Base-by-base conservation (phyloP, 768 basidiomycete species). In the Boletus tylopilopsis region DNA sequence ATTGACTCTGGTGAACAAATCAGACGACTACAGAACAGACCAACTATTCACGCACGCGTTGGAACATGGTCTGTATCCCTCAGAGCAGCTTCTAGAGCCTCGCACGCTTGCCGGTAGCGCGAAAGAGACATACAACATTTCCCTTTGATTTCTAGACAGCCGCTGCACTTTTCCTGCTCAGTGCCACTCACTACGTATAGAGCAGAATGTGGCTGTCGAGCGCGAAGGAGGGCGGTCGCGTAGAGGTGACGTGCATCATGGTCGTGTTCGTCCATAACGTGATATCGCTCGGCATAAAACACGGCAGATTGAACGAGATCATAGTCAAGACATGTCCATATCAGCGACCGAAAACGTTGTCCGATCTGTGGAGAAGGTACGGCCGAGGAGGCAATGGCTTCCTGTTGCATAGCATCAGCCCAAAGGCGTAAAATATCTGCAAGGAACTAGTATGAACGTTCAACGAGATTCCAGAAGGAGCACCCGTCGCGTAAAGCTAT, bases 271-370 rank as follows among this genome's bases (percentile, higher is more conserved):
- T 88, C 84, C 67, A 89, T 70, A 34, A 82, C 79, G 64, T 78
- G 86, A 66, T 89, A 89, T 55, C 90, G 74, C 70, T 94, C 93
- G 30, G 91, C 90, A 71, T 89, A 89, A 73, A 95, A 95, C 39
- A 90, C 79, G 34, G 92, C 91, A 12, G 90, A 84, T 67, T 78
- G 80, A 59, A 79, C 74, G 38, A 93, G 81, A 60, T 87, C 86
- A 47, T 82, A 78, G 72, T 93, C 90, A 50, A 93, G 82, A 70
- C 83, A 90, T 59, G 82, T 81, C 89, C 90, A 91, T 61, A 91
- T 76, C 54, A 93, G 75, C 44, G 78, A 72, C 56, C 79, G 79
- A 64, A 87, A 85, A 56, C 86, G 85, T 68, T 81, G 80, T 42
- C 76, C 74, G 61, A 89, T 79, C 63, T 78, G 72, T 54, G 80